phyloP scores from a whole-genome alignment of 257 asterid species.

The Jaltomata sinuosa region DNA sequence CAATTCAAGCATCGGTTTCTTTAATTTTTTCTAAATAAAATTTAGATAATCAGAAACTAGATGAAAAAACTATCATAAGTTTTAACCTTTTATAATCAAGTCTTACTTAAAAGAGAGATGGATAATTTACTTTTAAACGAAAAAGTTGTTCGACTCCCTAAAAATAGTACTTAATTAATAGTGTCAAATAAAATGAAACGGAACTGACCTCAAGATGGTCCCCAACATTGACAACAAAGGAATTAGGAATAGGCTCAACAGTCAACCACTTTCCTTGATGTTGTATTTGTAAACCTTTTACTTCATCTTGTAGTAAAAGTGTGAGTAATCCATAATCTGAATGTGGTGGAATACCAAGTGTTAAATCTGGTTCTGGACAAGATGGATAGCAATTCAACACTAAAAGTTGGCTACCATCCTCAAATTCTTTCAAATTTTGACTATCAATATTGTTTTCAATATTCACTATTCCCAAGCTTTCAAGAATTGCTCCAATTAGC shows the following conservation, averaged over 20 bases:
- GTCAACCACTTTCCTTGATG: conserved; percentile 20
- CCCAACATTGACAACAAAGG: conserved; percentile 30
- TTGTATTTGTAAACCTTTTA: conserved; percentile 26
- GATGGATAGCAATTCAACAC: conserved; percentile 23
- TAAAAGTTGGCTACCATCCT: conserved; percentile 27
- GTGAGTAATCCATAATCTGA: conserved; percentile 30
- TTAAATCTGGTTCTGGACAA: conserved; percentile 32
- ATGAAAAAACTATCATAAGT: too few species aligned
- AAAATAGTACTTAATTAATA: not conserved
- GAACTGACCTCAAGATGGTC: conserved; percentile 29
- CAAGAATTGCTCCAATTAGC: conserved; percentile 21
- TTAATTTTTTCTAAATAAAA: too few species aligned
- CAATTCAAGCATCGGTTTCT: not conserved
- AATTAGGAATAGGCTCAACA: conserved; percentile 22
- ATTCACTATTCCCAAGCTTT: conserved; percentile 21
- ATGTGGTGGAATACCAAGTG: conserved; percentile 38
- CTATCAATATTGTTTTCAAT: not conserved
- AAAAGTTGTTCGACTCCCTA: not conserved
- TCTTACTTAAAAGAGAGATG: not conserved
- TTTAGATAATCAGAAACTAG: too few species aligned
- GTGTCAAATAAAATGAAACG: fast-evolving
- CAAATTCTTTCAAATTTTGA: conserved; percentile 4
- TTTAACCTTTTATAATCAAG: too few species aligned
- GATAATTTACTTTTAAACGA: not conserved
- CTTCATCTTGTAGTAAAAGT: conserved; percentile 30